phyloP scores from a whole-genome alignment of 176 grass and related monocot genomes.

The Eleusine coracana region DNA sequence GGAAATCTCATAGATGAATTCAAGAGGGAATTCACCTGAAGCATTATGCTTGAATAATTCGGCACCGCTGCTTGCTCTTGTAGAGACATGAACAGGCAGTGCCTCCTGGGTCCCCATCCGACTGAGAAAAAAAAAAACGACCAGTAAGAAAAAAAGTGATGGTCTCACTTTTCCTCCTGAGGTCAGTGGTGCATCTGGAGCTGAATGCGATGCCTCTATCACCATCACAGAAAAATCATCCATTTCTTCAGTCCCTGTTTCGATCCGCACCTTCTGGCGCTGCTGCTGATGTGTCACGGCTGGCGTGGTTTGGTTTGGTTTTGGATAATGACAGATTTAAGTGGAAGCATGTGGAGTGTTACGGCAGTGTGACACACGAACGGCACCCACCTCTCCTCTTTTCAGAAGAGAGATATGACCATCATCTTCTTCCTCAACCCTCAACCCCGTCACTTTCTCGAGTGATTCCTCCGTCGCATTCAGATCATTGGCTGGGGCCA shows the following conservation, averaged over 20 bases:
- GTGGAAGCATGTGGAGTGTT: conserved; percentile 46
- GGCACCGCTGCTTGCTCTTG: conserved; percentile 10
- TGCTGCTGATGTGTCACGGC: conserved; percentile 20
- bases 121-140: conserved; percentile 6
- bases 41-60: conserved; percentile 20
- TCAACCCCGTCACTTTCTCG: conserved; percentile 18
- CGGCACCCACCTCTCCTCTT: conserved; percentile 24
- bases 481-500: conserved; percentile 55
- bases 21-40: conserved; percentile 33
- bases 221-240: conserved; percentile 30
- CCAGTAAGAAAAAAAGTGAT: neutral
- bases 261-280: conserved; percentile 21
- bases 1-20: conserved; percentile 25
- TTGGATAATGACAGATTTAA: conserved; percentile 37
- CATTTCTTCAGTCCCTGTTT: conserved; percentile 12
- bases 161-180: conserved; percentile 18
- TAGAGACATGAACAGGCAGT: conserved; percentile 33
- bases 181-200: conserved; percentile 32
- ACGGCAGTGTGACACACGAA: neutral
- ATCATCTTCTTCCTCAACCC: conserved; percentile 23
- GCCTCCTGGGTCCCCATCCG: conserved; percentile 49
- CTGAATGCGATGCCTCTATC: conserved; percentile 42
- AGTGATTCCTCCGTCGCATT: conserved; percentile 50
- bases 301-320: neutral
- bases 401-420: conserved; percentile 28